Percentiles rank a stretch among this genome's conserved stretches.
phyloP scores from a whole-genome alignment of 441 rosid species.

The Corymbia calophylla region DNA sequence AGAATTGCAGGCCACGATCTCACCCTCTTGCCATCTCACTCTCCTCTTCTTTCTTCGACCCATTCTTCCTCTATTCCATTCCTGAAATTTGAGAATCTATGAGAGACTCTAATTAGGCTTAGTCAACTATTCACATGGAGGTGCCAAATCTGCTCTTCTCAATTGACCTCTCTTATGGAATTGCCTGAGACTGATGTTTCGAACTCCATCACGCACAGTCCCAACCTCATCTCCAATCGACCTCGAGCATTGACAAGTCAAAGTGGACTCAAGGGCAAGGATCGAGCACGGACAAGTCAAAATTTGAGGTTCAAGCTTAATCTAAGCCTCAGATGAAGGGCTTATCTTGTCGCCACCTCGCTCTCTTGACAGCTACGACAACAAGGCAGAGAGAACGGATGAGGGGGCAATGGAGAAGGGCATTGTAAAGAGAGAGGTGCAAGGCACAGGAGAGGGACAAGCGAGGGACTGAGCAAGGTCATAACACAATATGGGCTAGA shows the following conservation, averaged over 20 bases:
- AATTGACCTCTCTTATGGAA: background rate
- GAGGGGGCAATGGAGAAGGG: background rate
- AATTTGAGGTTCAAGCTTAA: background rate
- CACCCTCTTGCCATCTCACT: background rate
- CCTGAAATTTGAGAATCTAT: background rate
- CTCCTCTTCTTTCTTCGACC: background rate
- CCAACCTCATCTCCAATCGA: background rate
- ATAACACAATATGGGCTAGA: background rate
- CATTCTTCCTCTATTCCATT: background rate
- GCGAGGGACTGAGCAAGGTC: background rate
- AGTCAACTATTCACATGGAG: fast-evolving
- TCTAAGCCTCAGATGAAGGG: background rate
- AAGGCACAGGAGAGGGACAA: background rate
- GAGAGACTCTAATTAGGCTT: background rate
- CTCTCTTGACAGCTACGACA: background rate
- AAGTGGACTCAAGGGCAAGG: background rate
- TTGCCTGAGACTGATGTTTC: background rate
- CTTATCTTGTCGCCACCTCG: background rate
- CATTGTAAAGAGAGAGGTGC: background rate
- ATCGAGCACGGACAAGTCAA: background rate
- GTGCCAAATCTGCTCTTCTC: background rate
- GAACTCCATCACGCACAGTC: background rate
- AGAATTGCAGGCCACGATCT: no score
- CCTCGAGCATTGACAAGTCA: background rate
- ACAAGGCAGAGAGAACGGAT: background rate